Base-by-base conservation (phyloP, 305 asterid genomes). In the Petunia hybrid region DNA sequence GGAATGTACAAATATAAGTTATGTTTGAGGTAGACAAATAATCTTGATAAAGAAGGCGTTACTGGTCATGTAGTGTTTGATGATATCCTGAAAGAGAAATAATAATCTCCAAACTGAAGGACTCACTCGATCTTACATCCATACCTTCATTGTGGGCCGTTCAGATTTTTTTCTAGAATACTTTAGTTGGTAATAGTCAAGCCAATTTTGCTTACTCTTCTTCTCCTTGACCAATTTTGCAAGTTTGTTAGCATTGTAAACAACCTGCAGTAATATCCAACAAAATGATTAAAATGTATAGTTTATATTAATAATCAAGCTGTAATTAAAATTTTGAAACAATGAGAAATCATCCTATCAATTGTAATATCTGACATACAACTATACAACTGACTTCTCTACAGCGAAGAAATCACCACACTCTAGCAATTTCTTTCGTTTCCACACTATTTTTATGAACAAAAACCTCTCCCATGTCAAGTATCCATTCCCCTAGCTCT, bases 181-280 rank as follows among this genome's bases (percentile, higher is more conserved):
- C 86, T 93, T 95, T 74, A 95, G 57, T 59, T 92, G 94, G 89
- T 93, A 93, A 86, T 90, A 95, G 80, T 93, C 98, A 10, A 95
- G 94, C 98, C 97, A 93, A 74, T 95, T 95, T 86, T 92, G 83
- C 89, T 88, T 90, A 10, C 71, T 87, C 79, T 90, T 90, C 91
- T 86, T 92, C 90, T 92, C 88, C 84, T 86, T 82, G 36, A 95
- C 93, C 84, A 95, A 87, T 69, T 92, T 81, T 46, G 95, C 97
- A 78, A 93, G 97, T 88, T 90, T 92, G 80, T 95, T 93, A 83
- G 97, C 97, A 83, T 95, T 91, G 88, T 87, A 89, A 35, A 93
- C 93, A 63, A 91, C 94, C 98, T 95, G 90, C 80, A 84, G 36
- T 73, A 36, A 31, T 62, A 13, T 61, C 74, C 36, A 46, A 76